These are phyloP conservation scores for Calocybe cyanea DNA, from an alignment of 768 basidiomycete genomes.

Conservation along the genomic window DNA sequence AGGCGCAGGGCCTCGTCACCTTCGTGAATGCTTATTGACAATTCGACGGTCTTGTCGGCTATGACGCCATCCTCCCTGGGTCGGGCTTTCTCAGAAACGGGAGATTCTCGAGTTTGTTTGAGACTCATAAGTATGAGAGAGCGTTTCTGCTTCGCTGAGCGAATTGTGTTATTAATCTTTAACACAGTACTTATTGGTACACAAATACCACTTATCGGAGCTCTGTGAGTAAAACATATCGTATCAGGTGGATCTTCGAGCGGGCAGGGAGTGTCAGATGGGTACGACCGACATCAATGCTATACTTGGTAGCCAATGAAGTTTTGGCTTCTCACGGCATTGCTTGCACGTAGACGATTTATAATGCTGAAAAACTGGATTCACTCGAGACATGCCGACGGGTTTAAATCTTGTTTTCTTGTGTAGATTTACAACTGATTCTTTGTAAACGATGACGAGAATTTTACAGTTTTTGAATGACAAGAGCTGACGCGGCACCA, in stretches of 20 bases:
- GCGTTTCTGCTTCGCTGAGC: too few species aligned
- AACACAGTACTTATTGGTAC: too few species aligned
- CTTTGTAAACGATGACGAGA: constrained; percentile 5
- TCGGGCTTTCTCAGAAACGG: not conserved
- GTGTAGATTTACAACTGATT: constrained; percentile 12
- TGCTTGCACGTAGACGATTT: too few species aligned
- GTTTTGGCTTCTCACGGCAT: not conserved
- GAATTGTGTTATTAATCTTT: too few species aligned
- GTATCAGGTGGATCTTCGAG: not conserved
- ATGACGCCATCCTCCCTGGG: not conserved
- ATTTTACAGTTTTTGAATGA: constrained; percentile 79
- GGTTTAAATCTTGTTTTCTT: constrained; percentile 1
- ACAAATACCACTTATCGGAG: too few species aligned
- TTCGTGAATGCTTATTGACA: constrained; percentile 32
- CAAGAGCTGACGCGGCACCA: constrained; percentile 87
- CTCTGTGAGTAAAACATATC: not conserved
- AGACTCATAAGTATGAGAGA: not conserved
- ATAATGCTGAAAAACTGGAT: too few species aligned
- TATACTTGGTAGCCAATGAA: too few species aligned
- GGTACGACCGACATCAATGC: not conserved
- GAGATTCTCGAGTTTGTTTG: not conserved
- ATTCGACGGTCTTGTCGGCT: constrained; percentile 26
- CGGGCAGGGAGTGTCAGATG: not conserved
- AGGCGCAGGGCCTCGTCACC: constrained; percentile 62
- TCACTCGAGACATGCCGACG: too few species aligned